Base-by-base conservation (phyloP, 2,329 filamentous ascomycete genomes). In the Pseudopithomyces chartarum region DNA sequence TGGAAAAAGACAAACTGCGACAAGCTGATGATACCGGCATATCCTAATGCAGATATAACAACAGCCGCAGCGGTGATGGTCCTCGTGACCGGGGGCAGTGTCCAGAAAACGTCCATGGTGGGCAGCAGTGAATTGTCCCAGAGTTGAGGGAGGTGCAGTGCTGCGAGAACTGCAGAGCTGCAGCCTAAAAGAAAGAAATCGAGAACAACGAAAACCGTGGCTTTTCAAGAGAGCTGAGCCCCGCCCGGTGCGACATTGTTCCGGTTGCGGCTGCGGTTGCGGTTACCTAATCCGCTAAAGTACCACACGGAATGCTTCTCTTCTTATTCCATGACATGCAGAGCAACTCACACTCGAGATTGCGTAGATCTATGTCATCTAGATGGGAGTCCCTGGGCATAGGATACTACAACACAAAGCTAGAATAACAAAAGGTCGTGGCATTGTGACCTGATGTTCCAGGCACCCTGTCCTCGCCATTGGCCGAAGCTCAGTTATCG, bases 31-130 rank as follows among this genome's bases (percentile, higher is more conserved):
- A 91, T 67, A 39, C 83, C 79, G 34, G 85, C 80, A 73, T 89
- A 82, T 54, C 86, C 82, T 36, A 84, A 76, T 42, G 87, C 77
- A 29, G 90, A 92, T 58, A 87, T 80, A 38, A 82, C 73, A 62
- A 91, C 82, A 51, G 88, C 83, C 49, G 84, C 80, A 54, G 86
- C 85, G 67, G 88, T 86, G 60, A 92, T 78, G 54, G 87, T 90
- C 80, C 90, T 85, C 55, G 85, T 81, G 65, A 90, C 84, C 54
- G 87, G 87, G 69, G 87, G 87, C 66, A 85, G 82, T 64, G 82
- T 80, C 84, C 85, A 88, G 73, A 88, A 89, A 61, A 80, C 79
- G 76, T 88, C 85, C 82, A 87, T 85, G 55, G 64, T 69, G 55
- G 49, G 55, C 46, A 57, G 57, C 45, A 62, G 57, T 56, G 32